phyloP scores from a whole-genome alignment of 202 grass and related monocot species.

The Tripidium arundinaceum region DNA sequence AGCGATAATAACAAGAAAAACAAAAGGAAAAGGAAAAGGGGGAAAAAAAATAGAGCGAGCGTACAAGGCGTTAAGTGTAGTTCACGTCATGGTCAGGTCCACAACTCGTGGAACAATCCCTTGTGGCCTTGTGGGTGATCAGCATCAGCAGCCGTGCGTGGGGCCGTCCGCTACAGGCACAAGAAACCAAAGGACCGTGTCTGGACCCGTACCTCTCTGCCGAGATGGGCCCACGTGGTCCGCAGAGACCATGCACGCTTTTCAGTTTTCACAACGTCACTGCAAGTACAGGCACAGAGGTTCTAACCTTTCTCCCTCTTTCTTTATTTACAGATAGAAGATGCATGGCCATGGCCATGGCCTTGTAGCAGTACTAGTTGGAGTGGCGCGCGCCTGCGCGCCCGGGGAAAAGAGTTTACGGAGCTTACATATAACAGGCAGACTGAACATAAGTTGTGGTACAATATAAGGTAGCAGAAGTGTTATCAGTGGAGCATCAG shows the following conservation, averaged over 20 bases:
- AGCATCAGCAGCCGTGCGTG: slow-evolving; percentile 30
- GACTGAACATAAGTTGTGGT: too few relatives aligned
- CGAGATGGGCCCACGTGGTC: background rate
- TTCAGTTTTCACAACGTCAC: slow-evolving; percentile 6
- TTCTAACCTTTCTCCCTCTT: background rate
- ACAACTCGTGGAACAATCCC: slow-evolving; percentile 33
- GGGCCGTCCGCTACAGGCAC: slow-evolving; percentile 13
- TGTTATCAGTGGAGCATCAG: too few relatives aligned
- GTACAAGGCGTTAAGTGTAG: background rate
- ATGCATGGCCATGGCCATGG: background rate
- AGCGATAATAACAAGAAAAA: background rate
- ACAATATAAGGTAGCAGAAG: too few relatives aligned
- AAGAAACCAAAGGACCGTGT: slow-evolving; percentile 28
- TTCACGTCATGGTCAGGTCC: slow-evolving; percentile 27
- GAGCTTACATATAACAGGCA: too few relatives aligned
- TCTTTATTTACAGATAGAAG: background rate
- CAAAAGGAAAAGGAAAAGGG: too few relatives aligned
- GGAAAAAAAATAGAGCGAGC: background rate
- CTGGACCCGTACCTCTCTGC: slow-evolving; percentile 21
- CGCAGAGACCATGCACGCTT: background rate
- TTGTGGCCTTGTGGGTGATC: slow-evolving; percentile 51
- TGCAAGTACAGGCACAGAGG: background rate
- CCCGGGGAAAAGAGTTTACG: too few relatives aligned
- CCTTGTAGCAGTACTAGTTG: too few relatives aligned
- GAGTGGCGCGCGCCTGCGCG: too few relatives aligned